Evolutionary conservation across 176 grass and related monocot species (phyloP), one percentile per base, ranked within the genome.

Genomic region (Rhynchospora tenuis): DNA sequence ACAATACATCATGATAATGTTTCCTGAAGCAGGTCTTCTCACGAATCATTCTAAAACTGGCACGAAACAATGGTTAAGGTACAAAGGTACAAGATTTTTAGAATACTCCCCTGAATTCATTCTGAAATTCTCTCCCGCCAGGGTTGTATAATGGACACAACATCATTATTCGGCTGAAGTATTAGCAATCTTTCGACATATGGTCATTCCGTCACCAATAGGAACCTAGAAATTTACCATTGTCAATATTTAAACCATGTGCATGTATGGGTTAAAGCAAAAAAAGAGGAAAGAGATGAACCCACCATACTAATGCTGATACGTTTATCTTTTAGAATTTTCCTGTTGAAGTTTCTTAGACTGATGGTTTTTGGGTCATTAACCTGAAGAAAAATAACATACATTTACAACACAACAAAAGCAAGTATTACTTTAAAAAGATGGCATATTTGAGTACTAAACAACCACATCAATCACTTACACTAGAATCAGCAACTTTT

Each of bases 121-220:
- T 81, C 12, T 64, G 33, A n/a, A 12, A 27, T 3, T 43, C 12
- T 75, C 12, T 75, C 23, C 47, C 51, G 73, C 48, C 24, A 76
- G 73, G 27, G 24, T 45, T 46, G 24, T 29, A 44, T 2, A 23
- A 46, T 63, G 56, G 57, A 83, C 38, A 80, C 3, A 16, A 13
- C 50, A 52, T 83, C 16, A 57, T 38, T 11, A 44, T 33, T 73
- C 7, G 45, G 78, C 23, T 91, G 63, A 92, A 50, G 27, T 78
- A 62, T 91, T 84, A 77, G 85, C 79, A 85, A 84, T 87, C 81
- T 98, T 98, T 70, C 82, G 84, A 83, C 95, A 98, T 82, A 98
- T 93, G 23, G 95, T 98, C 92, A 98, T 98, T 83, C 95, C 95
- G 9, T 98, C 95, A 19, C 92, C 95, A 50, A 98, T 89, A 42